These are phyloP conservation scores for Metrosideros polymorpha DNA, from an alignment of 441 rosid genomes.

Conservation along the genomic window DNA sequence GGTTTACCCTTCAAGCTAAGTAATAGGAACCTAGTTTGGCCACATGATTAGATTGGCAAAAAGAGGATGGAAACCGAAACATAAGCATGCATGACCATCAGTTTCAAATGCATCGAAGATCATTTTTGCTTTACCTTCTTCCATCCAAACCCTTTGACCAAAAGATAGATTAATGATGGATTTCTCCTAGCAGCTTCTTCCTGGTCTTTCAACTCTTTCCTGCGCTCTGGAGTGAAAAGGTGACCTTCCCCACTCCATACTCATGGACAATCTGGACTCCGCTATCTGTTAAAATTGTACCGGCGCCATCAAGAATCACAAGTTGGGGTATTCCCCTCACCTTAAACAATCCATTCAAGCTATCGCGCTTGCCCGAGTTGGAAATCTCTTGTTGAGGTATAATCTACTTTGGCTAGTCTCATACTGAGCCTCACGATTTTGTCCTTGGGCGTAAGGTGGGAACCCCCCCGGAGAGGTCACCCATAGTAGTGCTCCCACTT, in stretches of 20 bases:
- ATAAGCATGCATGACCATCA: background rate
- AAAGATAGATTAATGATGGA: background rate
- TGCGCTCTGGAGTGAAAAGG: conserved; percentile 19
- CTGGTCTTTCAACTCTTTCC: conserved; percentile 9
- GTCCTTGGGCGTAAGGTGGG: too few species aligned
- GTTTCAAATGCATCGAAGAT: background rate
- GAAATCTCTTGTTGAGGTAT: too few species aligned
- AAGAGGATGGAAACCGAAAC: background rate
- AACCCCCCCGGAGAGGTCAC: too few species aligned
- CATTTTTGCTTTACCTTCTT: background rate
- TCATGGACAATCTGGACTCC: background rate
- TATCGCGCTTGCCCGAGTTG: conserved; percentile 4
- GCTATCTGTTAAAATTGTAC: background rate
- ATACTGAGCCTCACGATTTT: too few species aligned
- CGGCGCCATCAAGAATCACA: conserved; percentile 14
- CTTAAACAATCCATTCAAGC: conserved; percentile 14
- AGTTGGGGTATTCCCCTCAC: conserved; percentile 19
- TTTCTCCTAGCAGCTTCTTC: conserved; percentile 11
- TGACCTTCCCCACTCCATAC: conserved; percentile 22
- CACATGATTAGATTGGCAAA: background rate
- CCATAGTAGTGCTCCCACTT: too few species aligned
- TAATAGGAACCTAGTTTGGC: background rate
- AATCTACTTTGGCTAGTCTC: too few species aligned
- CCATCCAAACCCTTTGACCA: too few species aligned
- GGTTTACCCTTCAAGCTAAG: background rate